Conservation (phyloP, 1,139 yeast species). For the Sugiyamaella xylanicola region DNA sequence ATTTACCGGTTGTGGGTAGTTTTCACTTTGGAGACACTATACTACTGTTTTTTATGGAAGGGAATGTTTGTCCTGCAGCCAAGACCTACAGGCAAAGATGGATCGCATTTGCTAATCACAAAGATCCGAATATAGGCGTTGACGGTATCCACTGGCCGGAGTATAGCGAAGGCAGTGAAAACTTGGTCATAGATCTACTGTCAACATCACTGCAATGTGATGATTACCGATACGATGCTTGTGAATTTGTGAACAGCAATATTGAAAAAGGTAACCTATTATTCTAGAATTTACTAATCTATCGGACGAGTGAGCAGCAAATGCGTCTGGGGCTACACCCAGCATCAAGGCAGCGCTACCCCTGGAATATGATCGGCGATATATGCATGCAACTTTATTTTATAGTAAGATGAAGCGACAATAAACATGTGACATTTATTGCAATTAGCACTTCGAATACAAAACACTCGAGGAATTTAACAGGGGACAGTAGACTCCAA, state of each 20-base stretch:
- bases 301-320: too few relatives aligned
- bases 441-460: too few relatives aligned
- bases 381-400: too few relatives aligned
- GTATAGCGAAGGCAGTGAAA: slow-evolving; percentile 44
- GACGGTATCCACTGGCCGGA: slow-evolving; percentile 20
- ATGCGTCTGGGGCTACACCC: too few relatives aligned
- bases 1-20: slow-evolving; percentile 28
- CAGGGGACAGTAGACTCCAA: too few relatives aligned
- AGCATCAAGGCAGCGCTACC: too few relatives aligned
- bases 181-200: neutral
- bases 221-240: slow-evolving; percentile 3
- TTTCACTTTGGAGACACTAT: slow-evolving; percentile 26
- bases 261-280: slow-evolving; percentile 12
- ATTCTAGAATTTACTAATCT: too few relatives aligned
- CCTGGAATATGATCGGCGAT: too few relatives aligned
- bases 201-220: slow-evolving; percentile 3
- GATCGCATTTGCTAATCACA: slow-evolving; percentile 28
- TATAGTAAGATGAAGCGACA: too few relatives aligned
- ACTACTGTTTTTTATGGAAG: slow-evolving; percentile 19
- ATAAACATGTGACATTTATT: too few relatives aligned
- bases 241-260: neutral
- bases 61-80: slow-evolving; percentile 7
- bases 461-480: too few relatives aligned
- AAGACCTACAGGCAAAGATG: slow-evolving; percentile 27
- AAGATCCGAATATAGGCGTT: slow-evolving; percentile 25